Evolutionary conservation across 2,329 filamentous ascomycete genomes (phyloP).

Genomic region (Fusarium burgessii): DNA sequence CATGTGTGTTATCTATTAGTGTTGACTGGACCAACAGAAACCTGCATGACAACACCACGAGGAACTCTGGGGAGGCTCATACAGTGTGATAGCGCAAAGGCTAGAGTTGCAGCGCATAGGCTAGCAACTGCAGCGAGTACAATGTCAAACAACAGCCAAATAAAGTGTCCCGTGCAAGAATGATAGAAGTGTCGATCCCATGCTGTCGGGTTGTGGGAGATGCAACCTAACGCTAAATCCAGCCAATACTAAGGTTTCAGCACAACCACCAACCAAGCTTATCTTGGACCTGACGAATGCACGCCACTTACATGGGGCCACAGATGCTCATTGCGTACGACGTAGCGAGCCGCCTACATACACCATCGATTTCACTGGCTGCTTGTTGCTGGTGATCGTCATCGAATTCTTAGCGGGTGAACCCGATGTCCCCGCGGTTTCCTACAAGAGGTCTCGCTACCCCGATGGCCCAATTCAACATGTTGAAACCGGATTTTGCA

Average conservation of each 20-base stretch:
- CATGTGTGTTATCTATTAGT: slow-evolving; percentile 26
- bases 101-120: not conserved
- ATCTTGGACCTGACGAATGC: slow-evolving; percentile 9
- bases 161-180: slow-evolving; percentile 1
- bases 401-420: slow-evolving; percentile 1
- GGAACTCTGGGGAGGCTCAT: not conserved
- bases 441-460: slow-evolving; percentile 8
- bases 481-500: not conserved
- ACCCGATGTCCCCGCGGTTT: slow-evolving; percentile 3
- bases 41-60: slow-evolving; percentile 14
- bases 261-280: slow-evolving; percentile 12
- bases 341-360: not conserved
- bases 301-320: slow-evolving; percentile 22
- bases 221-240: not conserved
- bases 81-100: slow-evolving; percentile 14
- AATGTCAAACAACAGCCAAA: not conserved
- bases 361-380: not conserved
- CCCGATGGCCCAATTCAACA: not conserved
- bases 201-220: slow-evolving; percentile 17
- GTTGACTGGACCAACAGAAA: slow-evolving; percentile 18
- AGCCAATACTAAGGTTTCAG: slow-evolving; percentile 16
- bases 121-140: not conserved
- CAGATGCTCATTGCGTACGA: slow-evolving; percentile 16
- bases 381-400: slow-evolving; percentile 6
- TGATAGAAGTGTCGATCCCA: not conserved